phyloP scores from a whole-genome alignment of 331 rosid species.

The Malus hybrid region DNA sequence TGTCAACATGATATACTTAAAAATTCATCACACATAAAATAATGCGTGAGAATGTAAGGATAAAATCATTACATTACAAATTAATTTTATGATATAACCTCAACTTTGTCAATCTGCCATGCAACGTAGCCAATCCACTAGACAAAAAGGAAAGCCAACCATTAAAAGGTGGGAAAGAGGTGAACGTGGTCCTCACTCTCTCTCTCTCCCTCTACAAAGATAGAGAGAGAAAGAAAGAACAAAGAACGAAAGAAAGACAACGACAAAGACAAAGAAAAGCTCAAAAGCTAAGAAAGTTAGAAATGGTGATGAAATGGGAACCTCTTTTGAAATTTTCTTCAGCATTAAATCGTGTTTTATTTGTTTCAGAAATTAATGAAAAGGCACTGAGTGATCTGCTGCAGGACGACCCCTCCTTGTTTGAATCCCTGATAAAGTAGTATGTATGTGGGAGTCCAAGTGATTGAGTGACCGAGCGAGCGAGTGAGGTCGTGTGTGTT shows the following conservation, averaged over 20 bases:
- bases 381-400: slow-evolving; percentile 17
- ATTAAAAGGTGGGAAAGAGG: slow-evolving; percentile 30
- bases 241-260: no score
- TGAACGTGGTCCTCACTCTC: slow-evolving; percentile 37
- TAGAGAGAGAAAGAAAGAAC: background rate
- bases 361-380: slow-evolving; percentile 15
- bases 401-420: background rate
- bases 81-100: no score
- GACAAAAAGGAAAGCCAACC: slow-evolving; percentile 30
- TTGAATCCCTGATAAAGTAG: background rate
- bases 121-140: background rate
- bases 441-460: background rate
- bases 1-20: no score
- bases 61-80: rapidly evolving
- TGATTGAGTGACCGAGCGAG: background rate
- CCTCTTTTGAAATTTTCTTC: background rate
- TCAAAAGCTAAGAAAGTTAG: background rate
- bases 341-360: background rate
- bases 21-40: no score
- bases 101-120: background rate
- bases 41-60: rapidly evolving
- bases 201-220: background rate
- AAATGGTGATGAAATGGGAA: background rate
- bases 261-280: background rate
- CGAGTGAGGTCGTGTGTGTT: background rate